phyloP scores from a whole-genome alignment of 768 basidiomycete genomes.

The Cyclocybe aegerita region DNA sequence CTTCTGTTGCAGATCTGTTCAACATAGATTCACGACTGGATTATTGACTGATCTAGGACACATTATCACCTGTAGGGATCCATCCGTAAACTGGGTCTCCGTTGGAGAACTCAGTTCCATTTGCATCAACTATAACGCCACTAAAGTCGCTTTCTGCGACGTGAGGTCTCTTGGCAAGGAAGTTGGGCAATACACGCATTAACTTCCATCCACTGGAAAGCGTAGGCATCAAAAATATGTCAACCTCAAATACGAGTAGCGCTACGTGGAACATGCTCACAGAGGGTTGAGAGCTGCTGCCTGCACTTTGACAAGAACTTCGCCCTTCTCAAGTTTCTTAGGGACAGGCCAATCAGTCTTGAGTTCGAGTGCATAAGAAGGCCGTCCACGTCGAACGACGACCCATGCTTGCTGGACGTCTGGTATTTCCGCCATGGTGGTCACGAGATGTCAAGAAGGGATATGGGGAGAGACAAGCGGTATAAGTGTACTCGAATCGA shows the following conservation, averaged over 20 bases:
- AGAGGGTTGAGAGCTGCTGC: constrained; percentile 65
- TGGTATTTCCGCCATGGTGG: constrained; percentile 18
- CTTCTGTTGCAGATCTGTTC: constrained; percentile 25
- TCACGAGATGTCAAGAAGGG: no score
- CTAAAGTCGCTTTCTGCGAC: constrained; percentile 62
- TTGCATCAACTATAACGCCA: constrained; percentile 57
- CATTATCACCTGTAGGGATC: constrained; percentile 25
- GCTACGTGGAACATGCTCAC: constrained; percentile 35
- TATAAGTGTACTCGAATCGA: neutral
- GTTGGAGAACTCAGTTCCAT: constrained; percentile 47
- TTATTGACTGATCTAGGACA: constrained; percentile 2
- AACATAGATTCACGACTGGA: neutral
- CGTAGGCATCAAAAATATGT: neutral
- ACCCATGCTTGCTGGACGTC: constrained; percentile 37
- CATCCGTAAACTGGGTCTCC: constrained; percentile 69
- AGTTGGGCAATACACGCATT: constrained; percentile 47
- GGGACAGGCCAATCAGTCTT: constrained; percentile 36
- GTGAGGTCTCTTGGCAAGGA: constrained; percentile 45
- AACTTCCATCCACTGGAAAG: constrained; percentile 54
- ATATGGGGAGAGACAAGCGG: neutral
- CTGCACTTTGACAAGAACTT: constrained; percentile 35
- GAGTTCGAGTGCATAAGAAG: constrained; percentile 28
- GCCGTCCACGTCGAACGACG: constrained; percentile 28
- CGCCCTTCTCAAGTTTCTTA: constrained; percentile 27
- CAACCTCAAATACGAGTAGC: no score